Conservation (phyloP, 2,329 filamentous ascomycete genomes). For the Hymenoscyphus albidus region DNA sequence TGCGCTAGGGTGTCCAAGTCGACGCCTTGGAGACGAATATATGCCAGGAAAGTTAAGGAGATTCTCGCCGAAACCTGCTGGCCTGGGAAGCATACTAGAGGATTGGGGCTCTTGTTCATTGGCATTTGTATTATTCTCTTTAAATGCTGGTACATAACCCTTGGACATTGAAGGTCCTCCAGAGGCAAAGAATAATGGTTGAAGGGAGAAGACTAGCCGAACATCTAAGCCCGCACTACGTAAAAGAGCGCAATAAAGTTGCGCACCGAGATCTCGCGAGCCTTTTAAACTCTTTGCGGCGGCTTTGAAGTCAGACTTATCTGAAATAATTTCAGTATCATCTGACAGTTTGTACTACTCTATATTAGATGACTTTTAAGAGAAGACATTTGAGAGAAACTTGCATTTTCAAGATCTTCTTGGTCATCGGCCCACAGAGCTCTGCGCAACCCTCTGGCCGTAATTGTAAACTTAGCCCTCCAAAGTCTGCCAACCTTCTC, state of each 20-base stretch:
- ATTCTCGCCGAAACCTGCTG: conserved; percentile 11
- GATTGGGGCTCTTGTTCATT: conserved; percentile 29
- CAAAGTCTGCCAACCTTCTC: conserved; percentile 65
- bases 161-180: conserved; percentile 41
- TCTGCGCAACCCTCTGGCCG: conserved; percentile 63
- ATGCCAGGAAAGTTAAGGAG: conserved; percentile 13
- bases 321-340: conserved; percentile 59
- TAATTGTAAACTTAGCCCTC: conserved; percentile 65
- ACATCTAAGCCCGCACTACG: conserved; percentile 77
- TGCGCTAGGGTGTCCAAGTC: conserved; percentile 40
- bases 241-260: conserved; percentile 84
- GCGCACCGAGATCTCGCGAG: conserved; percentile 84
- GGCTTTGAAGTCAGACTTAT: conserved; percentile 65
- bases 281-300: conserved; percentile 69
- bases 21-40: conserved; percentile 26
- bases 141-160: conserved; percentile 15
- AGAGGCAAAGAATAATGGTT: conserved; percentile 55
- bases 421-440: conserved; percentile 72
- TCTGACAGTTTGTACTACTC: conserved; percentile 25
- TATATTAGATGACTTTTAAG: conserved; percentile 15
- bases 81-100: conserved; percentile 7
- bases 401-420: conserved; percentile 56
- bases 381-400: conserved; percentile 25
- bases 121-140: conserved; percentile 30
- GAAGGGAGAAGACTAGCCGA: conserved; percentile 84